Evolutionary conservation across 225 moss, liverwort and hornwort species (phyloP), one percentile per base, ranked within the genome.

Genomic region (Asterella californica): DNA sequence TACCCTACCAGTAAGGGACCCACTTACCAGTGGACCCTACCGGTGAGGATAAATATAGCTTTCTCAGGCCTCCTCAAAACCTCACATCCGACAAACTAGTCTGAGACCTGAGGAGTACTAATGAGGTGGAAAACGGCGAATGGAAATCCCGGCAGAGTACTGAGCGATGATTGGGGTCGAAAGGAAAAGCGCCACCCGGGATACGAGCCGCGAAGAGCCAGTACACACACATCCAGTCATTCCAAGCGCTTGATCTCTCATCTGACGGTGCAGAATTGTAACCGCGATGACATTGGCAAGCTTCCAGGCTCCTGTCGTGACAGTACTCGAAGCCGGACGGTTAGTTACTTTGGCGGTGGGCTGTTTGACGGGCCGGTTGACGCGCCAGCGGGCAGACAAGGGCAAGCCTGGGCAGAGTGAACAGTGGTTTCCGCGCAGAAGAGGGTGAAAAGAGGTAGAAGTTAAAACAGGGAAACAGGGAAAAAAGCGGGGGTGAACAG

Each of bases 41-140:
- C 55, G 55, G n/a, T 4, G 18, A 50, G 75, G 55, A 38, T 70
- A 70, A 70, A 70, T 42, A 70, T 70, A 70, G 69, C 69, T 70
- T 25, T 37, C 15, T 27, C 36, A 9, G 67, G 66, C 66, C 33
- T 29, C 33, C 15, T 32, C 6, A 49, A 50, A 73, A 52, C 49
- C 22, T 22, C 49, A 52, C 4, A 54, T 33, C 1, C 75, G 75
- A 75, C 75, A 75, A 75, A 75, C 25, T 49, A 9, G 27, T 72
- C n/a, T 29, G 54, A 54, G 36, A 21, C 32, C n/a, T 32, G 29
- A 32, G 65, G 55, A 55, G 54, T 57, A 75, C 54, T 52, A 53
- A 75, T 75, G 75, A 57, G 75, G 75, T 55, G 75, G 42, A 36
- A 54, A 57, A 75, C 75, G 75, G 75, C 54, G 50, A 49, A 75